phyloP scores from a whole-genome alignment of 352 stramenopile genomes.

The Phytophthora meadii region DNA sequence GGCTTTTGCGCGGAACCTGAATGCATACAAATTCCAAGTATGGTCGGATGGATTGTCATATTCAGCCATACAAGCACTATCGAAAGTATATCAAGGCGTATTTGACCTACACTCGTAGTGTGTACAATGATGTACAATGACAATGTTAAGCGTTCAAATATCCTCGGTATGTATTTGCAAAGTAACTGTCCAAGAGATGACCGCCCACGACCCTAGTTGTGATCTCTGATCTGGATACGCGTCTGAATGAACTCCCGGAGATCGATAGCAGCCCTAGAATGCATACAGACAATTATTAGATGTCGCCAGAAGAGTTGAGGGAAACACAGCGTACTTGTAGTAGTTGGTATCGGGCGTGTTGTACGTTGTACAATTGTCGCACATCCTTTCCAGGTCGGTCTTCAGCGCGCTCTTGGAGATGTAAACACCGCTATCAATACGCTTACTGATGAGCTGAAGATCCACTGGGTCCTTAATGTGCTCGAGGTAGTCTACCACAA shows the following conservation, averaged over 20 bases:
- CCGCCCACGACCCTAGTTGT: slow-evolving; percentile 18
- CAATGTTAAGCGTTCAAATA: too few species aligned
- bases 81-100: too few species aligned
- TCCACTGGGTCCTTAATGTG: slow-evolving; percentile 97
- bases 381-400: slow-evolving; percentile 96
- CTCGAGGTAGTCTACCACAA: slow-evolving; percentile 97
- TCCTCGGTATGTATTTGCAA: not conserved
- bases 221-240: slow-evolving; percentile 64
- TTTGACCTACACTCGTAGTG: too few species aligned
- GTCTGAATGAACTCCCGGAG: slow-evolving; percentile 78
- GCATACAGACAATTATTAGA: slow-evolving; percentile 1
- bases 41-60: too few species aligned
- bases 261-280: slow-evolving; percentile 72
- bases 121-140: too few species aligned
- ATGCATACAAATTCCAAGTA: too few species aligned
- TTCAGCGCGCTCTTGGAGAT: slow-evolving; percentile 92
- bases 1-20: too few species aligned
- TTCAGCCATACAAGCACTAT: too few species aligned
- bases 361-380: slow-evolving; percentile 97
- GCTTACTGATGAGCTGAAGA: slow-evolving; percentile 82
- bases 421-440: slow-evolving; percentile 90
- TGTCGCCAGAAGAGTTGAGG: not conserved
- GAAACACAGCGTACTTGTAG: slow-evolving; percentile 89
- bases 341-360: slow-evolving; percentile 97
- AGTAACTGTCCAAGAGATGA: not conserved